These are phyloP conservation scores for Aspergillus udagawae DNA, from an alignment of 2,329 filamentous ascomycete genomes.

Conservation along the genomic window DNA sequence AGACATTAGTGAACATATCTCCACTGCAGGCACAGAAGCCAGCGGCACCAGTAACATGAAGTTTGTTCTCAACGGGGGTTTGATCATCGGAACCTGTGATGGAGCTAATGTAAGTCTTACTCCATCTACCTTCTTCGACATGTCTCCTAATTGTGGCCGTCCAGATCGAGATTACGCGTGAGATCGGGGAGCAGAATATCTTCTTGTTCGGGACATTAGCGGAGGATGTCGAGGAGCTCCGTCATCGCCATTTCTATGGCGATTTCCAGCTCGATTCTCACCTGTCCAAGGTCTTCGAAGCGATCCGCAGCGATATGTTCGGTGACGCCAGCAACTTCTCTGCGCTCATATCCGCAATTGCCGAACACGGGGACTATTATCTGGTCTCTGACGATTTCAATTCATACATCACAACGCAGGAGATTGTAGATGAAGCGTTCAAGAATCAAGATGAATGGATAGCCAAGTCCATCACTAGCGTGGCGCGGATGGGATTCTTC, in stretches of 20 bases:
- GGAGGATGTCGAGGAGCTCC: slow-evolving; percentile 94
- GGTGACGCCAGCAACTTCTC: slow-evolving; percentile 74
- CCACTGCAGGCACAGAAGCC: slow-evolving; percentile 88
- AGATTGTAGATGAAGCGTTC: slow-evolving; percentile 87
- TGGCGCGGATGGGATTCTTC: slow-evolving; percentile 96
- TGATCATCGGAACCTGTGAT: slow-evolving; percentile 97
- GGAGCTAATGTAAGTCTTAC: slow-evolving; percentile 77
- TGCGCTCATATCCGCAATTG: slow-evolving; percentile 79
- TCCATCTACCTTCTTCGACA: background rate
- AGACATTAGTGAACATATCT: slow-evolving; percentile 97
- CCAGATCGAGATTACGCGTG: slow-evolving; percentile 95
- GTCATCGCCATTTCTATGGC: slow-evolving; percentile 83
- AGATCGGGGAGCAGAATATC: slow-evolving; percentile 94
- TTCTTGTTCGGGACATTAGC: slow-evolving; percentile 96
- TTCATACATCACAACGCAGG: slow-evolving; percentile 87
- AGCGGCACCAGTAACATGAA: slow-evolving; percentile 98
- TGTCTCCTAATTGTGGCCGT: slow-evolving; percentile 1
- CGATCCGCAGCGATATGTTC: slow-evolving; percentile 76
- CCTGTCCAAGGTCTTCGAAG: slow-evolving; percentile 75
- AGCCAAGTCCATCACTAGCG: slow-evolving; percentile 81
- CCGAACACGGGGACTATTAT: slow-evolving; percentile 95
- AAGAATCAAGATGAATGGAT: slow-evolving; percentile 90
- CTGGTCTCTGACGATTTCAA: slow-evolving; percentile 96
- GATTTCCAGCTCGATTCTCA: slow-evolving; percentile 71
- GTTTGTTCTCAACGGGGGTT: slow-evolving; percentile 92